These are phyloP conservation scores for Tribonema minus DNA, from an alignment of 108 stramenopile species.

Conservation along the genomic window DNA sequence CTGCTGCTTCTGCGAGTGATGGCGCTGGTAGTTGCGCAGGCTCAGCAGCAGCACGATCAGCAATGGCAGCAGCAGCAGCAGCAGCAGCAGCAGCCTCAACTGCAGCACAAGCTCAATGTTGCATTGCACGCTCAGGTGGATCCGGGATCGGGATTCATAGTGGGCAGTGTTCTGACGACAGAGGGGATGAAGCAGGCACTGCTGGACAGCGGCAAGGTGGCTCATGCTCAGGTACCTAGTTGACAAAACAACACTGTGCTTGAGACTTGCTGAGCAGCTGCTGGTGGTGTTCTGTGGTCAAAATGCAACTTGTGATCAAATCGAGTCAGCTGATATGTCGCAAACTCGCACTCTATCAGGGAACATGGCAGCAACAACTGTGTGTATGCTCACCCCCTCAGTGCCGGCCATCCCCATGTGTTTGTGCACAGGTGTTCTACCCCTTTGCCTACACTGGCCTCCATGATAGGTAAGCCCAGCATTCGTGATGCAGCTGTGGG, in stretches of 20 bases:
- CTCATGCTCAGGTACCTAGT: background rate
- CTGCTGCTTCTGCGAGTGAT: too few species aligned
- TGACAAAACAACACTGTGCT: background rate
- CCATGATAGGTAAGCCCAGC: too few species aligned
- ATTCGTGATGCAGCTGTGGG: too few species aligned
- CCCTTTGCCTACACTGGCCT: conserved; percentile 40
- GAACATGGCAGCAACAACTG: too few species aligned
- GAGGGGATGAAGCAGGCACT: conserved; percentile 36
- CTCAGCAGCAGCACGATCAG: too few species aligned
- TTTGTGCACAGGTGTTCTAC: conserved; percentile 40
- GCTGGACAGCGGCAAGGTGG: background rate
- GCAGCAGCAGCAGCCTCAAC: too few species aligned
- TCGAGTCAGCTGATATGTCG: background rate
- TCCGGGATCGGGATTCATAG: conserved; percentile 19
- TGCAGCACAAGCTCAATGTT: too few species aligned
- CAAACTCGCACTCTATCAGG: too few species aligned
- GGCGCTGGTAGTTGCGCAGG: too few species aligned
- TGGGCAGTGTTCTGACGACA: conserved; percentile 51
- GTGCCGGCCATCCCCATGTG: too few species aligned
- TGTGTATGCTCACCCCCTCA: too few species aligned
- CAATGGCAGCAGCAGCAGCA: too few species aligned
- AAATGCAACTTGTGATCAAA: background rate
- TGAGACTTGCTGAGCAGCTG: background rate
- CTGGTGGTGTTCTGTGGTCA: background rate
- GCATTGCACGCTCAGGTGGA: conserved; percentile 51